A percentile compares a stretch with the other conserved stretches of the same genome.
phyloP scores from a whole-genome alignment of 345 rosid genomes.

The Eucalyptus fibrosa region DNA sequence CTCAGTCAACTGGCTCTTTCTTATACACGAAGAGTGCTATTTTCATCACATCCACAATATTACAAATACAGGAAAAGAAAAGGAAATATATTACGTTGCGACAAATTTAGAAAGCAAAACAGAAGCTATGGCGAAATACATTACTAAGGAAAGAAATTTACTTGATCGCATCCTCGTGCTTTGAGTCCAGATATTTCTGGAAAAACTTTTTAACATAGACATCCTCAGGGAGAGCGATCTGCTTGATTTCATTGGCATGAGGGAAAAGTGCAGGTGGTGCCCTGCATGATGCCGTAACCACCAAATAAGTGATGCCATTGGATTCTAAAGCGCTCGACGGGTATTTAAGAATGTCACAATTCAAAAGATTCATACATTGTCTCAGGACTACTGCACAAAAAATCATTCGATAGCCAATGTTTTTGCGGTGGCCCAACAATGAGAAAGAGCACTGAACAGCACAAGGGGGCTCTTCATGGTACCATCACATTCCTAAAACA shows the following conservation, averaged over 20 bases:
- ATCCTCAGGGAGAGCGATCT: slow-evolving; percentile 75
- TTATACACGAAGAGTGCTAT: not conserved
- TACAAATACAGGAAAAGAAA: not conserved
- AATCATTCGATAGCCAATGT: not conserved
- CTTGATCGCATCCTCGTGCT: slow-evolving; percentile 55
- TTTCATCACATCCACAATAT: not conserved
- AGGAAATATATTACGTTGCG: not conserved
- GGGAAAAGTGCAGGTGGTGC: slow-evolving; percentile 84
- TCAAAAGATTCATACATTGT: not conserved
- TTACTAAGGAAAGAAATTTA: not conserved
- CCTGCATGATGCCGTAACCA: slow-evolving; percentile 8
- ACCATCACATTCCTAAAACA: not conserved
- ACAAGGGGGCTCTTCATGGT: not conserved
- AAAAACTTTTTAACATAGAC: slow-evolving; percentile 56
- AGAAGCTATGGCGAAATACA: not conserved
- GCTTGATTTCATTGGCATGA: slow-evolving; percentile 45
- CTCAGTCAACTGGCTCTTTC: not conserved
- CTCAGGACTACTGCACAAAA: not conserved
- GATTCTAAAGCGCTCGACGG: not conserved
- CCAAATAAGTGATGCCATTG: not conserved
- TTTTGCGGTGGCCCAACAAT: not conserved
- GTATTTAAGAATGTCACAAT: too few species aligned
- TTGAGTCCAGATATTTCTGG: slow-evolving; percentile 39
- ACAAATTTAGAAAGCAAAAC: not conserved
- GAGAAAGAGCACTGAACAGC: not conserved